These are phyloP conservation scores for Aspergillus novoparasiticus DNA, from an alignment of 2,329 filamentous ascomycete species.

Conservation along the genomic window DNA sequence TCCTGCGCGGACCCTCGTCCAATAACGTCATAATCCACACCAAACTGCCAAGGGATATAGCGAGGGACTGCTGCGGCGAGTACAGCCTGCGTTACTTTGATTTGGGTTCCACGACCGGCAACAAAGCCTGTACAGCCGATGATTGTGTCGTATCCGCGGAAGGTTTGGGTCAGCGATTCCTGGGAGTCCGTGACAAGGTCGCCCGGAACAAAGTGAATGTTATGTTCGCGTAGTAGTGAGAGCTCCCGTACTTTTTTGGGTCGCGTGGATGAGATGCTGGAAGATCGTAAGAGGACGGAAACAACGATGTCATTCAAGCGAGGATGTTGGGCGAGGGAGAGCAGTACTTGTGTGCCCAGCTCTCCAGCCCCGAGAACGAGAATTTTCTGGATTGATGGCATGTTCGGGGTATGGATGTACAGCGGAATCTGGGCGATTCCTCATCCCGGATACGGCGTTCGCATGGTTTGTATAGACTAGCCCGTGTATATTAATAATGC, in stretches of 20 bases:
- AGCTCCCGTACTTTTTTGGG: slow-evolving; percentile 8
- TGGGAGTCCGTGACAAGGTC: slow-evolving; percentile 45
- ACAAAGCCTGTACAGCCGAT: slow-evolving; percentile 66
- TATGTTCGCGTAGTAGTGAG: background rate
- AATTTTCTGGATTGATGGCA: slow-evolving; percentile 32
- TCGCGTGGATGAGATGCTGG: slow-evolving; percentile 42
- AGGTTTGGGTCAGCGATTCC: slow-evolving; percentile 44
- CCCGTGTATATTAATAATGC: background rate
- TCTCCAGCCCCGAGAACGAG: slow-evolving; percentile 70
- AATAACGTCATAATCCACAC: slow-evolving; percentile 70
- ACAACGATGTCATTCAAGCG: slow-evolving; percentile 41
- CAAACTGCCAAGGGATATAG: slow-evolving; percentile 74
- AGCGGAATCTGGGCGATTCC: no score
- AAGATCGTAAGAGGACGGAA: slow-evolving; percentile 57
- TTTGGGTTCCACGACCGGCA: slow-evolving; percentile 57
- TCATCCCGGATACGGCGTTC: background rate
- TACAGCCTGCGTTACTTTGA: slow-evolving; percentile 60
- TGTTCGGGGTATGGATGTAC: background rate
- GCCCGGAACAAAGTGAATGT: slow-evolving; percentile 47
- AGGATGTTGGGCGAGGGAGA: slow-evolving; percentile 53
- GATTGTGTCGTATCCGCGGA: slow-evolving; percentile 46
- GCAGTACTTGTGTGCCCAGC: slow-evolving; percentile 61
- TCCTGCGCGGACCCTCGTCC: slow-evolving; percentile 62
- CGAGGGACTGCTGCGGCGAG: slow-evolving; percentile 53
- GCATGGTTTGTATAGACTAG: background rate